Base-by-base conservation (phyloP, 2,329 filamentous ascomycete genomes). In the Microdochium trichocladiopsis region DNA sequence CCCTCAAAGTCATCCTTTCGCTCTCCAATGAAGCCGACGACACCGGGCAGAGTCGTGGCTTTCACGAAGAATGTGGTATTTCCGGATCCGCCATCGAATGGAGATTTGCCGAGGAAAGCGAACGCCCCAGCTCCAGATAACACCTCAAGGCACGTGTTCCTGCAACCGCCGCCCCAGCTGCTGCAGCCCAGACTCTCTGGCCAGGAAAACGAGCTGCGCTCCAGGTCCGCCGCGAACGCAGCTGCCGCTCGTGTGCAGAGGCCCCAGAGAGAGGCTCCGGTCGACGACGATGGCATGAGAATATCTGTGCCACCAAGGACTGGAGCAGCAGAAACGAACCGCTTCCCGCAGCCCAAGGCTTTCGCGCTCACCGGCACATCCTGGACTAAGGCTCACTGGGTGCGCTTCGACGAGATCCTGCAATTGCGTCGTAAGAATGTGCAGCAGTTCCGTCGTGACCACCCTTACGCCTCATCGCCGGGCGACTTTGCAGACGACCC, bases 1-100 rank as follows among this genome's bases (percentile, higher is more conserved):
- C 80, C 80, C 0, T 70, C 65, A 9, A 84, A 83, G 60, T 83
- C 80, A 1, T 78, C 73, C 57, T 65, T 84, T 23, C 74, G 80
- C 18, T 81, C 80, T 3, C 78, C 79, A 0, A 61, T 80, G 18
- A 84, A 83, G 59, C 74, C 77, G 3, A 80, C 74, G 55, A 82
- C 78, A 2, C 78, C 78, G 1, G 80, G 80, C 4, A 74, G 78
- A 0, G 76, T 83, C 1, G 80, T 84, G 14, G 78, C 80, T 53
- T 83, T 83, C 56, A 76, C 75, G 1, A 76, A 73, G 63, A 77
- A 70, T 61, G 73, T 74, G 1, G 63, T 76, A 6, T 76, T 75
- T 3, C 75, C 76, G 1, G 58, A 70, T 1, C 69, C 72, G 10
- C 9, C 12, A 10, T 18, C 6, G 4, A 18, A 4, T 45, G 16